phyloP scores from a whole-genome alignment of 2,329 filamentous ascomycete genomes.

The Xylariales sp. region DNA sequence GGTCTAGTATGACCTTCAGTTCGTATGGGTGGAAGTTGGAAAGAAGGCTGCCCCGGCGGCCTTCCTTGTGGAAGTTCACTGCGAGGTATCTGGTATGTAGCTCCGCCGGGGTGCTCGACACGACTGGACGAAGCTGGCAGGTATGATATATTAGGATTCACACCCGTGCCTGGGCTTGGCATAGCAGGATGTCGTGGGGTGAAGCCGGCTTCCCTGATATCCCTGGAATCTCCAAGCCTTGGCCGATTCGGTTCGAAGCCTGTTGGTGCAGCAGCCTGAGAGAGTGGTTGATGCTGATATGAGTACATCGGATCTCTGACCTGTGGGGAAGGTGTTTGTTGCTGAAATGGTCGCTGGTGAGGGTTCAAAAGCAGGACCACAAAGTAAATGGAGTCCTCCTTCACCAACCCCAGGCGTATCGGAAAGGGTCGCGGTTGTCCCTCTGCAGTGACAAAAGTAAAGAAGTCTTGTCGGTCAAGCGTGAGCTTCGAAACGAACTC shows the following conservation, averaged over 20 bases:
- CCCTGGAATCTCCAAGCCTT: slow-evolving; percentile 28
- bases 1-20: slow-evolving; percentile 23
- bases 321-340: slow-evolving; percentile 41
- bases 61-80: slow-evolving; percentile 40
- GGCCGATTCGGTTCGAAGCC: slow-evolving; percentile 42
- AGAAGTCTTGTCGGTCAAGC: slow-evolving; percentile 49
- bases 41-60: slow-evolving; percentile 26
- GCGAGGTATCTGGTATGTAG: slow-evolving; percentile 48
- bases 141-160: slow-evolving; percentile 41
- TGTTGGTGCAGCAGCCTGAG: slow-evolving; percentile 41
- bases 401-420: slow-evolving; percentile 52
- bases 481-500: slow-evolving; percentile 50
- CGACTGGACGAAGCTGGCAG: slow-evolving; percentile 38
- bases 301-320: slow-evolving; percentile 36
- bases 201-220: slow-evolving; percentile 24
- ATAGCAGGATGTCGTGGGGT: slow-evolving; percentile 24
- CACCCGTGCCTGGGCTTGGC: slow-evolving; percentile 25
- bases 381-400: slow-evolving; percentile 59
- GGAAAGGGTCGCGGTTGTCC: slow-evolving; percentile 46
- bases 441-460: slow-evolving; percentile 49
- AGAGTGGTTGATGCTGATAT: slow-evolving; percentile 35
- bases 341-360: slow-evolving; percentile 31
- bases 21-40: slow-evolving; percentile 35
- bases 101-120: slow-evolving; percentile 42
- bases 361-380: slow-evolving; percentile 46